Conservation (phyloP, 495 filamentous ascomycete genomes). For the Penicillium lividum region DNA sequence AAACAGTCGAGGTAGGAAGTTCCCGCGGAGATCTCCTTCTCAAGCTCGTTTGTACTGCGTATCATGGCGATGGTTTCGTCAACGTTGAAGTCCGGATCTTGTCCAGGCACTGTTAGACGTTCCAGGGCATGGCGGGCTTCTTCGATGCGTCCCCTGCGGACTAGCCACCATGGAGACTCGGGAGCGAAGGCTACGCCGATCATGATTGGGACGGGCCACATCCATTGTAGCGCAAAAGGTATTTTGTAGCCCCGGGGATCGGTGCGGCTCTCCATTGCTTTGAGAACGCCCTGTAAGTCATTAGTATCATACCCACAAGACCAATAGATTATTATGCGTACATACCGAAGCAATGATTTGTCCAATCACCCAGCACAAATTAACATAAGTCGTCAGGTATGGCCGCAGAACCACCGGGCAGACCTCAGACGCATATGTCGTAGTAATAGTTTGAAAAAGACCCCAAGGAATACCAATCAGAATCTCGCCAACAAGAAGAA, state of each 20-base stretch:
- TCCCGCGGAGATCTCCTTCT: conserved; percentile 62
- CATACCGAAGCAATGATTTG: conserved; percentile 5
- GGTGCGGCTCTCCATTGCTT: conserved; percentile 30
- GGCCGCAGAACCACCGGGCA: conserved; percentile 69
- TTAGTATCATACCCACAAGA: too few species aligned
- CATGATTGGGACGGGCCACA: conserved; percentile 74
- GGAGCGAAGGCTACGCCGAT: conserved; percentile 69
- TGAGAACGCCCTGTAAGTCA: conserved; percentile 6
- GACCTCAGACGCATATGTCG: conserved; percentile 81
- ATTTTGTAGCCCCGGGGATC: conserved; percentile 67
- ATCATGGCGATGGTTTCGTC: conserved; percentile 80
- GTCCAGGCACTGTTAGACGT: conserved; percentile 59
- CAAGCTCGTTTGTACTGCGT: conserved; percentile 71
- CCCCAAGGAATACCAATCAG: conserved; percentile 78
- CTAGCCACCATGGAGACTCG: conserved; percentile 80
- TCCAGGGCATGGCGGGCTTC: conserved; percentile 65
- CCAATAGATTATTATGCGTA: neutral
- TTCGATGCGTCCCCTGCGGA: conserved; percentile 64
- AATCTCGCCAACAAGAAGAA: conserved; percentile 70
- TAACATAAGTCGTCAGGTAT: conserved; percentile 76
- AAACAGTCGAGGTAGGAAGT: conserved; percentile 72
- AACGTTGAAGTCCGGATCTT: conserved; percentile 61
- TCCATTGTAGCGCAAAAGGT: conserved; percentile 76
- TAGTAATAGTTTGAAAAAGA: conserved; percentile 73
- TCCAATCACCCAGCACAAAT: conserved; percentile 68